phyloP scores from a whole-genome alignment of 202 grass and related monocot species.

The Schoenoplectus triqueter region DNA sequence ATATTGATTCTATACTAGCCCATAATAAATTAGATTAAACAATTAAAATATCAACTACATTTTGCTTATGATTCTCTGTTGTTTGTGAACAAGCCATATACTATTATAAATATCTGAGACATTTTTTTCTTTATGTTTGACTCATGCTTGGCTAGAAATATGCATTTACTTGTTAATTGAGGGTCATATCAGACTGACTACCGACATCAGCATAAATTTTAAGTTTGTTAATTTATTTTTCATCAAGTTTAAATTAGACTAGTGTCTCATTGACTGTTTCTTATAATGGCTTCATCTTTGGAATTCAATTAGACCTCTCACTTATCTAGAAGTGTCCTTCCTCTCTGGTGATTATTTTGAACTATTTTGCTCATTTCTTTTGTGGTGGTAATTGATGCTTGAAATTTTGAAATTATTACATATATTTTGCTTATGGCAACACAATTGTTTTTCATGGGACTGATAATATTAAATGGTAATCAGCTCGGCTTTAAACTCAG shows the following conservation, averaged over 20 bases:
- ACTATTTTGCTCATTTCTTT: background rate
- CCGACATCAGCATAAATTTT: background rate
- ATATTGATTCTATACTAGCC: background rate
- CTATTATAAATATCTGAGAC: background rate
- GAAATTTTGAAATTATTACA: background rate
- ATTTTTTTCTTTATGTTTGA: background rate
- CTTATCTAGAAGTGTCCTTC: background rate
- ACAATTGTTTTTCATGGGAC: background rate
- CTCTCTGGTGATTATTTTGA: background rate
- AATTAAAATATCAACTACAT: background rate
- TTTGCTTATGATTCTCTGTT: slow-evolving; percentile 15
- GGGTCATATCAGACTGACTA: background rate
- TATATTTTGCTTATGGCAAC: background rate
- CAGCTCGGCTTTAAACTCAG: slow-evolving; percentile 87
- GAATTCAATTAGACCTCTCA: slow-evolving; percentile 1
- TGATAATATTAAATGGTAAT: background rate
- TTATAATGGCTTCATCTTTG: slow-evolving; percentile 13
- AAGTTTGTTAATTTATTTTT: slow-evolving; percentile 28
- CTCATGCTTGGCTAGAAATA: background rate
- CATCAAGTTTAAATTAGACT: background rate
- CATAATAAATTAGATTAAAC: background rate
- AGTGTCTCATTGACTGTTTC: background rate
- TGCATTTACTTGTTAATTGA: slow-evolving; percentile 17
- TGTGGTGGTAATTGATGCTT: background rate
- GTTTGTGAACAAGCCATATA: background rate